Base-by-base conservation (phyloP, 345 rosid species). In the Viola odorata region DNA sequence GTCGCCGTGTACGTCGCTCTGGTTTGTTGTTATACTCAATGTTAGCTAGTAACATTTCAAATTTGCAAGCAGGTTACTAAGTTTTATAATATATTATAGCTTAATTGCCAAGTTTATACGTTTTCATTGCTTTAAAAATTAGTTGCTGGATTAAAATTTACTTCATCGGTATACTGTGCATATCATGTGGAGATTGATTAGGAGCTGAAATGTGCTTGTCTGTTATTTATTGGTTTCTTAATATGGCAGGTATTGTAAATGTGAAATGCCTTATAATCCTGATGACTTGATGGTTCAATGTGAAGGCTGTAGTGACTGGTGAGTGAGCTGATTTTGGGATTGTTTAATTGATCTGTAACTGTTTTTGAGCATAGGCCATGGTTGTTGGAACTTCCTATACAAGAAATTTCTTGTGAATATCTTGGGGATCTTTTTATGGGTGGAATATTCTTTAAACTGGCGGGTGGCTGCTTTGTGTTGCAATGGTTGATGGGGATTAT, bases 211-310 rank as follows among this genome's bases (percentile, higher is more conserved):
- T 23, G 32, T 23, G 32, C 32, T 23, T 23, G 32, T 23, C 32
- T 23, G 32, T 23, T 23, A 23, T 23, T 23, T 23, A 23, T 23
- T 23, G 32, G 32, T 23, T 23, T 23, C 32, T 23, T 23, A 23
- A 4, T 38, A 37, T 58, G 60, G 75, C 76, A 94, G 99, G 74
- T 94, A 86, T 75, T 94, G 99, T 77, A 94, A 90, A 64, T 94
- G 99, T 49, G 97, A 94, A 82, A 94, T 94, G 99, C 99, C 99
- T 36, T 94, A 90, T 62, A 94, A 94, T 68, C 99, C 99, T 12
- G 99, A 94, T 70, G 97, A 94, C 58, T 63, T 94, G 38, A 94
- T 94, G 99, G 89, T 94, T 56, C 99, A 94, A 61, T 94, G 99
- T 12, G 99, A 94, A 74, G 82, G 80, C 58, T 94, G 99, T 69